These are phyloP conservation scores for Ophiostoma populinum DNA, from an alignment of 2,329 filamentous ascomycete genomes.

Conservation along the genomic window DNA sequence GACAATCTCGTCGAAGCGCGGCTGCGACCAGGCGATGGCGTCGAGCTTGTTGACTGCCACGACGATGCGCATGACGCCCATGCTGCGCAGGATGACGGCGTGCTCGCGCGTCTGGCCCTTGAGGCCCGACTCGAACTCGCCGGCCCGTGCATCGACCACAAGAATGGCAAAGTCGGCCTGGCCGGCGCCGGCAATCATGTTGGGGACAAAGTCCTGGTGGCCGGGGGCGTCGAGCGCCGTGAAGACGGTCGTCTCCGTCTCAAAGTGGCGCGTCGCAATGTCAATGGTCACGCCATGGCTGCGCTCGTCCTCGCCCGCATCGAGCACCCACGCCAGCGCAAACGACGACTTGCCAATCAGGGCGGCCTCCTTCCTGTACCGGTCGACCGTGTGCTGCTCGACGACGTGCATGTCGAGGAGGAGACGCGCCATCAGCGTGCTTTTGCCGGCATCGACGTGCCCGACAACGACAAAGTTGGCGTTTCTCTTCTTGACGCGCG, in stretches of 20 bases:
- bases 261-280: constrained; percentile 87
- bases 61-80: constrained; percentile 76
- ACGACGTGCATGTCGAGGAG: constrained; percentile 78
- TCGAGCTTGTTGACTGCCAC: constrained; percentile 95
- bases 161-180: constrained; percentile 93
- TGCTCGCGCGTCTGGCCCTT: constrained; percentile 93
- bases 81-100: constrained; percentile 71
- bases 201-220: constrained; percentile 90
- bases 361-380: constrained; percentile 74
- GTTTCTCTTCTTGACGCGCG: constrained; percentile 61
- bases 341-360: constrained; percentile 90
- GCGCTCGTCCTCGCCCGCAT: constrained; percentile 79
- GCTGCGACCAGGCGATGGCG: constrained; percentile 64
- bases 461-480: constrained; percentile 90
- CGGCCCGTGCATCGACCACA: constrained; percentile 79
- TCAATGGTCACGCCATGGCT: constrained; percentile 88
- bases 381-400: constrained; percentile 74
- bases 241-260: constrained; percentile 71
- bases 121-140: constrained; percentile 83
- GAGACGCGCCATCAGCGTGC: constrained; percentile 90
- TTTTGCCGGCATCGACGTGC: constrained; percentile 95
- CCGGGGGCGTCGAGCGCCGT: constrained; percentile 93
- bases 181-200: constrained; percentile 95
- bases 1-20: constrained; percentile 69
- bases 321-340: constrained; percentile 90